Base-by-base conservation (phyloP, 495 filamentous ascomycete species). In the Lasiosphaeris hirsuta region DNA sequence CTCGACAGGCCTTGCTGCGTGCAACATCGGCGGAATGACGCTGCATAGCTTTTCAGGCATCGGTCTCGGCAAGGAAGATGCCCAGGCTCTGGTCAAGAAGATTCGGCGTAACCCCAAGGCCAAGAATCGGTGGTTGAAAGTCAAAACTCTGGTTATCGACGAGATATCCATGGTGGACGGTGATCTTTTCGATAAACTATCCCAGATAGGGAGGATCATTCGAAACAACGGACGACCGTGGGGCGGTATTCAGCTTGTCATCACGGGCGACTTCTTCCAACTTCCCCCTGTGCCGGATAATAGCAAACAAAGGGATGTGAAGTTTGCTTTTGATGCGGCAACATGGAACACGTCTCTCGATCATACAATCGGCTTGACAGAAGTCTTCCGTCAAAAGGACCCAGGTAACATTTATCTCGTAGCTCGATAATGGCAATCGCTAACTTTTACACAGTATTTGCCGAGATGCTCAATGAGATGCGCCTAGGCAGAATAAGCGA, bases 81-180 rank as follows among this genome's bases (percentile, higher is more conserved):
- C 84, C 1, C 81, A 86, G 19, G 85, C 90, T 50, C 81, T 97
- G 14, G 85, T 97, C 23, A 93, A 89, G 71, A 97, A 96, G 81
- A 89, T 98, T 64, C 90, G 87, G 66, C 85, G 82, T 40, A 97
- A 97, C 60, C 76, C 79, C 42, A 98, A 97, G 68, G 90, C 90
- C 11, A 90, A 86, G 67, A 85, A 81, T 41, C 85, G 95, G 40
- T 97, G 95, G 94, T 72, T 96, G 59, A 84, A 84, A 18, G 96
- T 92, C 0, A 93, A 89, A 61, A 82, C 90, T 14, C 81, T 98
- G 34, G 78, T 98, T 50, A 81, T 98, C 62, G 94, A 98, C 70
- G 94, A 98, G 72, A 87, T 98, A 34, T 97, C 94, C 10, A 98
- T 98, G 94, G 91, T 98, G 9, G 95, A 97, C 65, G 95, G 89